phyloP scores from a whole-genome alignment of 352 stramenopile species.

The Pythium brassicae region DNA sequence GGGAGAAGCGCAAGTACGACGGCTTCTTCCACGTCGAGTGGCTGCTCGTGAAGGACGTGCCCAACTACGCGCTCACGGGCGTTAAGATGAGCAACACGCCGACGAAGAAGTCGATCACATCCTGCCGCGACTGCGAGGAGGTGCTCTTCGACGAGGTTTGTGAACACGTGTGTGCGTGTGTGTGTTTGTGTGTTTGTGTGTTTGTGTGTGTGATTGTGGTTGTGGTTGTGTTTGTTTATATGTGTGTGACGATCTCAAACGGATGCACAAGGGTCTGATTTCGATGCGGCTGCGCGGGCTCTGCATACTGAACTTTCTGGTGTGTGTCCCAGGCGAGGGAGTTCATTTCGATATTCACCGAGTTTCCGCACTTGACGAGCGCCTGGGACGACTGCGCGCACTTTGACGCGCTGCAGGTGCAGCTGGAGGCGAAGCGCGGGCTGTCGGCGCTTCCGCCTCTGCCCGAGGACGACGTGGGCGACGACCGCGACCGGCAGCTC shows the following conservation, averaged over 20 bases:
- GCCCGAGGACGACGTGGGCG: not conserved
- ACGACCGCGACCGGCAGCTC: not conserved
- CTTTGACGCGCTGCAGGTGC: conserved; percentile 52
- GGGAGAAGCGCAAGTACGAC: conserved; percentile 84
- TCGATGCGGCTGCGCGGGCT: too few relatives aligned
- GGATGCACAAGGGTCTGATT: too few relatives aligned
- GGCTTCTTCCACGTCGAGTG: conserved; percentile 78
- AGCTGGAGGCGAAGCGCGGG: conserved; percentile 51
- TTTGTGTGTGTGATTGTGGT: not conserved
- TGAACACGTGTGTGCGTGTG: not conserved
- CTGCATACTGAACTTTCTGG: too few relatives aligned
- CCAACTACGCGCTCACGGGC: conserved; percentile 67
- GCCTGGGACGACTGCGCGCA: conserved; percentile 72
- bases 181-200: not conserved
- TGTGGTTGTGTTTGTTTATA: not conserved
- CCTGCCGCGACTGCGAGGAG: conserved; percentile 75
- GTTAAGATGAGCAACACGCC: conserved; percentile 81
- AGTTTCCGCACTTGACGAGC: conserved; percentile 50
- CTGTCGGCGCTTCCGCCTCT: conserved; percentile 5
- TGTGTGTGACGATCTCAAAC: not conserved
- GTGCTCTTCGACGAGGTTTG: conserved; percentile 68
- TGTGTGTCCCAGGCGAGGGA: conserved; percentile 41
- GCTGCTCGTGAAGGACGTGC: conserved; percentile 81
- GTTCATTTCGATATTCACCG: conserved; percentile 59
- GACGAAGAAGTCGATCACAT: conserved; percentile 77